Base-by-base conservation (phyloP, 179 eudicot species). In the Heliamphora ciliata region DNA sequence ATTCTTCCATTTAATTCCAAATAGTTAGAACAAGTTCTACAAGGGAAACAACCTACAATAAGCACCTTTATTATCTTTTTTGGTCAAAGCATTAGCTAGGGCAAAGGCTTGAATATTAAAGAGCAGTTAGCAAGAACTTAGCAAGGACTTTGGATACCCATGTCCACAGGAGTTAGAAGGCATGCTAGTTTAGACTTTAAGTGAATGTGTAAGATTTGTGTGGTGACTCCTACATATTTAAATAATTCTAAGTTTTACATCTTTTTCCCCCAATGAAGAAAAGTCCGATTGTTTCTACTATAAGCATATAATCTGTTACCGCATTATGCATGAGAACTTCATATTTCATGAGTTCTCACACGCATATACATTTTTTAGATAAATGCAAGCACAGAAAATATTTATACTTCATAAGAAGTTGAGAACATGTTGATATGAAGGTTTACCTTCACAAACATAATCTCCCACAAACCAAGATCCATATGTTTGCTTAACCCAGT, bases 401-500 rank as follows among this genome's bases (percentile, higher is more conserved):
- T 2, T 76, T 59, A 24, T 2, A 54, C 18, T 69, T 56, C 40
- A 13, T 31, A 31, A 0, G 40, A 31, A 31, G 40, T 31, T 17
- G 77, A 24, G 14, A 56, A 8, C 58, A 64, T 1, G 47, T 59
- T 18, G 46, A 10, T 21, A 69, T 72, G 78, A 86, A 67, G 11
- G 40, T 77, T 81, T 87, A 94, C 98, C 98, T 93, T 95, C 98
- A 73, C 91, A 91, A n/a, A 95, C 90, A 87, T 92, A 94, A 79
- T 95, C 94, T 61, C 98, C 98, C 50, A 95, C 79, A 87, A 95
- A 92, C 98, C 98, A 95, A 24, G 98, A 95, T 65, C 91, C 91
- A 85, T 94, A 84, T 11, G 95, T 82, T 86, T 94, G 91, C 89
- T 95, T 95, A 79, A 89, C 91, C 98, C 97, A 95, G 79, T 92